Evolutionary conservation across 2,329 filamentous ascomycete species (phyloP).

Genomic region (Apiospora rasikravindrae): DNA sequence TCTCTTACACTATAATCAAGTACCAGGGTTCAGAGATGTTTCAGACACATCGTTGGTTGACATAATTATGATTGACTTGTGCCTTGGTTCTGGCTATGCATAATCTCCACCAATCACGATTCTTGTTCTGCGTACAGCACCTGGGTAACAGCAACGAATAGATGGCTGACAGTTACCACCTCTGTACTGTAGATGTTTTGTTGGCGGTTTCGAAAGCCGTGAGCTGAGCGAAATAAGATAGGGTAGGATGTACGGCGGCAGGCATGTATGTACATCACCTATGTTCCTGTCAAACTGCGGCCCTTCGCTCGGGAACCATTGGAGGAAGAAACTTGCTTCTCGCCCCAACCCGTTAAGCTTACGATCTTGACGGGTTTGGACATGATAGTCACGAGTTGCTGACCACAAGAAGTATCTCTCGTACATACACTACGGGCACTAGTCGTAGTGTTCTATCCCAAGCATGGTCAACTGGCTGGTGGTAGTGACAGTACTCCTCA

Average conservation of each 20-base stretch:
- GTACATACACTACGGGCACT: constrained; percentile 13
- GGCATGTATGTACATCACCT: background rate
- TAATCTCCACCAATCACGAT: background rate
- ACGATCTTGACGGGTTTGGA: constrained; percentile 8
- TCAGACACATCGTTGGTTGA: constrained; percentile 18
- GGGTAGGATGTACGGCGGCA: background rate
- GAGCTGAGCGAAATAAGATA: background rate
- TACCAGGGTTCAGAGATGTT: constrained; percentile 18
- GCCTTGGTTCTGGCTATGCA: background rate
- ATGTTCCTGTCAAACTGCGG: background rate
- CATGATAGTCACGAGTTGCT: constrained; percentile 16
- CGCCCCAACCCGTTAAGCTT: constrained; percentile 11
- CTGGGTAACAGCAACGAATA: background rate
- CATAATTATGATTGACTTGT: constrained; percentile 15
- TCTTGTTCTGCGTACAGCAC: background rate
- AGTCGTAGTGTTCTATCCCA: background rate
- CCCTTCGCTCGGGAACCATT: background rate
- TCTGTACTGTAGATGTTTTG: background rate
- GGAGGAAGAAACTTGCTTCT: background rate
- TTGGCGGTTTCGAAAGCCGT: background rate
- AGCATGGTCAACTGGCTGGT: background rate
- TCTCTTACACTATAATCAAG: constrained; percentile 12
- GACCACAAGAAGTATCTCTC: constrained; percentile 1
- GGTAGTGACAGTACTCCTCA: background rate
- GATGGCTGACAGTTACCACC: background rate